A percentile compares a stretch with the other conserved stretches of the same genome.
These are phyloP conservation scores for Verticillium zaregamsianum DNA, from an alignment of 2,329 filamentous ascomycete species.

Conservation along the genomic window DNA sequence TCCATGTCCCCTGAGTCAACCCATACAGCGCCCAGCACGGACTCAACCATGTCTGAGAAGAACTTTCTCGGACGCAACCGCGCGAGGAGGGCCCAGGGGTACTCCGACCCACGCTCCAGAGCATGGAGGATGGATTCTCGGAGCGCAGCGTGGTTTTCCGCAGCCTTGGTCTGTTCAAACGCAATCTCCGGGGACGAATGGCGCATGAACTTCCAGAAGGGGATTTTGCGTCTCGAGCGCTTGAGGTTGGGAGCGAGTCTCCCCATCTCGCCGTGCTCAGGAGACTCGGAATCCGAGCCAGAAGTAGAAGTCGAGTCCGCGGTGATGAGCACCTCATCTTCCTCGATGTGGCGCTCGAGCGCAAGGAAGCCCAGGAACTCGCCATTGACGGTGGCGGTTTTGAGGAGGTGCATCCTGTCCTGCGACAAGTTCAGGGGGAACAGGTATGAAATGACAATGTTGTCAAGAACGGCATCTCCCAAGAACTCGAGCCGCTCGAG, in stretches of 20 bases:
- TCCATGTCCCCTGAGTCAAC: slow-evolving; percentile 67
- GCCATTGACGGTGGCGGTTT: slow-evolving; percentile 73
- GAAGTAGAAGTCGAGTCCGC: background rate
- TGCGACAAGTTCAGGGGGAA: slow-evolving; percentile 42
- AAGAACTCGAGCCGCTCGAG: slow-evolving; percentile 82
- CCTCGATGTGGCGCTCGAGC: slow-evolving; percentile 46
- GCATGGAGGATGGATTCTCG: slow-evolving; percentile 43
- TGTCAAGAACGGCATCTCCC: slow-evolving; percentile 81
- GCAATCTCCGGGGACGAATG: slow-evolving; percentile 46
- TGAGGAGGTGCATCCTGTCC: slow-evolving; percentile 68
- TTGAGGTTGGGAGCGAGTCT: slow-evolving; percentile 7
- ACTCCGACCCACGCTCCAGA: slow-evolving; percentile 47
- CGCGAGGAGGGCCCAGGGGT: slow-evolving; percentile 74
- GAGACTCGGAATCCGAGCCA: background rate
- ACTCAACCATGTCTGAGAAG: slow-evolving; percentile 80
- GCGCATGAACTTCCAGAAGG: slow-evolving; percentile 69
- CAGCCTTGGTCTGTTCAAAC: slow-evolving; percentile 36
- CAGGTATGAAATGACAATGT: slow-evolving; percentile 63
- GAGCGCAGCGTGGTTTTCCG: slow-evolving; percentile 42
- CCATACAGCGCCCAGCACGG: slow-evolving; percentile 76
- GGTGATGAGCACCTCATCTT: slow-evolving; percentile 13
- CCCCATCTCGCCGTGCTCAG: background rate
- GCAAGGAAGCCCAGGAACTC: slow-evolving; percentile 75
- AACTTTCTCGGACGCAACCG: slow-evolving; percentile 68
- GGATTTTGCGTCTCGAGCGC: slow-evolving; percentile 18